Base-by-base conservation (phyloP, 164 flowering plant genomes). In the Stephania japonica region DNA sequence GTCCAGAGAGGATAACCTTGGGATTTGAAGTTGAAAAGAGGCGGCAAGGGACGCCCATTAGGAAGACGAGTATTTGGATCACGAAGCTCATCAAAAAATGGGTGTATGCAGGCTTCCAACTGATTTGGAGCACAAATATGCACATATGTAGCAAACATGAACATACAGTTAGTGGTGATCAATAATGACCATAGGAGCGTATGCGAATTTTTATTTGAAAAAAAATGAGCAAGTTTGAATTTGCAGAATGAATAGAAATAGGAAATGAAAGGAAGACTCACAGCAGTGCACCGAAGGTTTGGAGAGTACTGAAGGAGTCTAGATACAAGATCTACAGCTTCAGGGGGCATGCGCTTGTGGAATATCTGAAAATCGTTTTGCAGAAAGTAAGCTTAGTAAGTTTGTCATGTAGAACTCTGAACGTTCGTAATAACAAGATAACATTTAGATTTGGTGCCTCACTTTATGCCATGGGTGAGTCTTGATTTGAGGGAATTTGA, bases 401-500 rank as follows among this genome's bases (percentile, higher is more conserved):
- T 13, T 47, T 27, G 11, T 42, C 25, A 56, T n/a, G 61, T 24
- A 32, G 19, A 70, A 53, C 70, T n/a, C 47, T 41, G 21, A 25
- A 32, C 10, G 65, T 32, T 38, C 62, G 3, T 12, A 61, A 42
- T 42, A 16, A 9, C n/a, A 49, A 18, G 67, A 32, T 14, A 9
- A 24, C 50, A 73, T 42, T 32, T 50, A 70, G 26, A 32, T 44
- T 9, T 24, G 42, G 12, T 38, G 73, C 85, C 38, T 84, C 72
- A 89, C 90, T 70, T 89, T 87, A 80, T 89, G 89, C 91, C 92
- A 88, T 3, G 90, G 92, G 63, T 86, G 91, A 79, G 89, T 88
- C 79, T 87, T 87, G 81, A 87, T 87, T 77, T 87, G 90, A 41
- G 92, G 89, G 72, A 86, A 89, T 67, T 86, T 87, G 69, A 82